These are phyloP conservation scores for Eucalyptus curtisii DNA, from an alignment of 345 rosid genomes.

Conservation along the genomic window DNA sequence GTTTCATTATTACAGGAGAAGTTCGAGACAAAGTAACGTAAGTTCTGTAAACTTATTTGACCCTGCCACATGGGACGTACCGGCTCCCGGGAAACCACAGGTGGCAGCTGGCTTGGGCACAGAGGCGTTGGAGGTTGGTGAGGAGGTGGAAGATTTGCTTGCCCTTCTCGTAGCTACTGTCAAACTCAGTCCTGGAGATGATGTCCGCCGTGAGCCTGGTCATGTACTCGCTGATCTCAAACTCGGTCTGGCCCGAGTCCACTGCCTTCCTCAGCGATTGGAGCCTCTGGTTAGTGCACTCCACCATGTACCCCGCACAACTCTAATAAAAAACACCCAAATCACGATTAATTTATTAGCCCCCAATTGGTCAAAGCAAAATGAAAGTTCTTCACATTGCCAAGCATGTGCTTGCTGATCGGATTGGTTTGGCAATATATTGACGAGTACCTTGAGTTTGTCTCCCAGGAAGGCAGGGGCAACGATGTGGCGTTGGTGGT, in stretches of 20 bases:
- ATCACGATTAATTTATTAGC: neutral
- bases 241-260: constrained; percentile 37
- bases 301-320: constrained; percentile 77
- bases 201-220: constrained; percentile 70
- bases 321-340: constrained; percentile 20
- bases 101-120: constrained; percentile 75
- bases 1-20: neutral
- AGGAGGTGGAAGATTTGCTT: constrained; percentile 59
- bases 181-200: constrained; percentile 84
- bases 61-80: constrained; percentile 9
- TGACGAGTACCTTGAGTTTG: constrained; percentile 31
- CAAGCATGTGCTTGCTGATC: neutral
- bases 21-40: neutral
- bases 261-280: constrained; percentile 33
- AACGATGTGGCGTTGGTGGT: constrained; percentile 51
- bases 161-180: constrained; percentile 66
- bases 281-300: constrained; percentile 54
- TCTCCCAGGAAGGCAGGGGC: constrained; percentile 61
- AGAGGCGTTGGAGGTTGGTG: constrained; percentile 49
- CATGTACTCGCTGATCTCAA: constrained; percentile 89
- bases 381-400: neutral
- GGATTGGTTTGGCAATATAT: neutral
- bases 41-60: neutral
- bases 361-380: neutral
- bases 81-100: constrained; percentile 91